Base-by-base conservation (phyloP, 495 filamentous ascomycete genomes). In the Cercophora scortea region DNA sequence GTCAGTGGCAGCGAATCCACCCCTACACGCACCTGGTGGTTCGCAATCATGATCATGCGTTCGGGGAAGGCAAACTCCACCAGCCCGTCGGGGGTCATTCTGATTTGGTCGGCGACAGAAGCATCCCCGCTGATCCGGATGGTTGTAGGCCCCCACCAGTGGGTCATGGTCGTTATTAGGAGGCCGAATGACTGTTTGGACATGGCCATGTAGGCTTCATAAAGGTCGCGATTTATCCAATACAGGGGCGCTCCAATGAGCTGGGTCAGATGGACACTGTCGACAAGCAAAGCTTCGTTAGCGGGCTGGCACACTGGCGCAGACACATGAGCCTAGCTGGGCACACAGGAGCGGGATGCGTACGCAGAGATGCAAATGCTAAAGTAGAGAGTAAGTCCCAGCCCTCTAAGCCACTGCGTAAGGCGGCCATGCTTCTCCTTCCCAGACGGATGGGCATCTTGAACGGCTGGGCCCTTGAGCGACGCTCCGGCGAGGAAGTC, bases 91-190 rank as follows among this genome's bases (percentile, higher is more conserved):
- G 60, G 57, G 0, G 77, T 84, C 63, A 81, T 73, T 49, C 74
- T 65, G 17, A 93, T 69, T 70, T 91, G 80, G 19, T 80, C 84
- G 18, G 80, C 75, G 42, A 92, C 84, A 50, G 79, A 85, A 53
- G 76, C 77, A 68, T 91, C 86, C 8, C 88, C 88, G 64, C 85
- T 89, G 50, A 92, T 81, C 42, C 86, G 77, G 43, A 93, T 80
- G 10, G 79, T 69, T 2, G 86, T 90, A 8, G 88, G 89, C 45
- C 79, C 79, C 86, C 85, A 93, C 83, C 85, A 89, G 55, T 90
- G 78, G 16, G 87, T 90, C 73, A 90, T 81, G 17, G 82, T 86
- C 11, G 81, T 88, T 50, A 84, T 79, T 19, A 88, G 58, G 6
- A 92, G 66, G 25, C 86, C 88, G 63, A 90, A 92, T 34, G 75